These are phyloP conservation scores for Apocynum venetum DNA, from an alignment of 257 asterid genomes.

Conservation along the genomic window DNA sequence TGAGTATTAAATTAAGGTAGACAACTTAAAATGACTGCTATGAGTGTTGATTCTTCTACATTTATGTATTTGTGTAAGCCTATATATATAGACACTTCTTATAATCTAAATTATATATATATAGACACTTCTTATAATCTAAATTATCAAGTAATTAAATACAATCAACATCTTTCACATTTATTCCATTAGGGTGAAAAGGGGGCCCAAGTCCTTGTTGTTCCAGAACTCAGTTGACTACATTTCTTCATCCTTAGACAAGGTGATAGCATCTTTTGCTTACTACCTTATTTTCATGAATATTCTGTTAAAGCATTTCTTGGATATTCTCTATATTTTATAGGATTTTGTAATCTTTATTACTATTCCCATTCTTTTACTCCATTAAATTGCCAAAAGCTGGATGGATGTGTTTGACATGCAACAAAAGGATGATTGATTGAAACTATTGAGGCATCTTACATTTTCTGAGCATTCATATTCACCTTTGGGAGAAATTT, in stretches of 20 bases:
- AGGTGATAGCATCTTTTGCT: constrained; percentile 40
- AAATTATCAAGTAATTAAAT: no score
- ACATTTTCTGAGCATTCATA: background rate
- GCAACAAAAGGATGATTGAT: background rate
- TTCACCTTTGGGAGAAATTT: background rate
- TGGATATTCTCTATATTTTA: background rate
- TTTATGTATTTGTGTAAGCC: no score
- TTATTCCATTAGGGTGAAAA: constrained; percentile 62
- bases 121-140: no score
- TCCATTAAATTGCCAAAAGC: background rate
- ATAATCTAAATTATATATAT: no score
- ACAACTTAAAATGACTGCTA: no score
- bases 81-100: no score
- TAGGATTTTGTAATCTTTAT: background rate
- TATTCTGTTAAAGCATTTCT: background rate
- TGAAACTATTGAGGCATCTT: background rate
- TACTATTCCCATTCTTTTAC: background rate
- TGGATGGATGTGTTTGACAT: background rate
- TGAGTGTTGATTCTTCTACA: no score
- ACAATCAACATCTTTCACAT: constrained; percentile 1
- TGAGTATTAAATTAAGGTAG: no score
- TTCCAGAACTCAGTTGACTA: constrained; percentile 87
- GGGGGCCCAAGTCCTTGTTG: constrained; percentile 87
- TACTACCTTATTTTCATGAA: background rate
- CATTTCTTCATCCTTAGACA: constrained; percentile 61